These are phyloP conservation scores for Hypomyces perniciosus DNA, from an alignment of 2,329 filamentous ascomycete species.

Conservation along the genomic window DNA sequence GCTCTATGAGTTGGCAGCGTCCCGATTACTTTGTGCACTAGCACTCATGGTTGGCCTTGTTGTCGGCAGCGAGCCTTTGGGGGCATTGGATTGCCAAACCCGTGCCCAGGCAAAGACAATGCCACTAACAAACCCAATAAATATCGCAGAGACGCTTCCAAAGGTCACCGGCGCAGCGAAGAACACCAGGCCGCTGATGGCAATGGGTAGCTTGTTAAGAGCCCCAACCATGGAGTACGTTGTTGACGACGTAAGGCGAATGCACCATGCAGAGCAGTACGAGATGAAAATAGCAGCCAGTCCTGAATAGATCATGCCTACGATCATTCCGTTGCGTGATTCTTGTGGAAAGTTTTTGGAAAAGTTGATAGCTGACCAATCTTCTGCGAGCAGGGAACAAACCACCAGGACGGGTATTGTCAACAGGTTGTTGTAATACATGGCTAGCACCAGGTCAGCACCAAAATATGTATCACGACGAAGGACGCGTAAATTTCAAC, in stretches of 20 bases:
- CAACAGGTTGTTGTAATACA: slow-evolving; percentile 99
- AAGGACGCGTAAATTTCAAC: slow-evolving; percentile 32
- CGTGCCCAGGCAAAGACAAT: slow-evolving; percentile 67
- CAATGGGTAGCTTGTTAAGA: slow-evolving; percentile 95
- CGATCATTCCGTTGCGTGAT: slow-evolving; percentile 69
- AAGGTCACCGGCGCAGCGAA: slow-evolving; percentile 92
- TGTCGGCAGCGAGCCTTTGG: slow-evolving; percentile 62
- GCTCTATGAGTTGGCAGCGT: slow-evolving; percentile 55
- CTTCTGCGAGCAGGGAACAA: slow-evolving; percentile 76
- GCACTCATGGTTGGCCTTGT: slow-evolving; percentile 68
- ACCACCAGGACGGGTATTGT: slow-evolving; percentile 87
- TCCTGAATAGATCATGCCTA: slow-evolving; percentile 91
- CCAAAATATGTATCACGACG: neutral
- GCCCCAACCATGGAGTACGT: slow-evolving; percentile 99
- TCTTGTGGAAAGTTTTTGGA: slow-evolving; percentile 81
- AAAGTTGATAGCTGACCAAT: slow-evolving; percentile 86
- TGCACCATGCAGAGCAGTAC: slow-evolving; percentile 99
- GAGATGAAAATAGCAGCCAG: slow-evolving; percentile 94
- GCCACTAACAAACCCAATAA: slow-evolving; percentile 85
- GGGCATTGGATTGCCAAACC: slow-evolving; percentile 55
- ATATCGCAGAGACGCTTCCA: slow-evolving; percentile 85
- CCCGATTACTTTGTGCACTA: slow-evolving; percentile 80
- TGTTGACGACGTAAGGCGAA: slow-evolving; percentile 92
- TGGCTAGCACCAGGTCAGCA: slow-evolving; percentile 56
- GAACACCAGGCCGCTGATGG: slow-evolving; percentile 86